A percentile compares a stretch with the other conserved stretches of the same genome.
These are phyloP conservation scores for Vitis labrusca DNA, from an alignment of 164 flowering plant genomes.

Conservation along the genomic window DNA sequence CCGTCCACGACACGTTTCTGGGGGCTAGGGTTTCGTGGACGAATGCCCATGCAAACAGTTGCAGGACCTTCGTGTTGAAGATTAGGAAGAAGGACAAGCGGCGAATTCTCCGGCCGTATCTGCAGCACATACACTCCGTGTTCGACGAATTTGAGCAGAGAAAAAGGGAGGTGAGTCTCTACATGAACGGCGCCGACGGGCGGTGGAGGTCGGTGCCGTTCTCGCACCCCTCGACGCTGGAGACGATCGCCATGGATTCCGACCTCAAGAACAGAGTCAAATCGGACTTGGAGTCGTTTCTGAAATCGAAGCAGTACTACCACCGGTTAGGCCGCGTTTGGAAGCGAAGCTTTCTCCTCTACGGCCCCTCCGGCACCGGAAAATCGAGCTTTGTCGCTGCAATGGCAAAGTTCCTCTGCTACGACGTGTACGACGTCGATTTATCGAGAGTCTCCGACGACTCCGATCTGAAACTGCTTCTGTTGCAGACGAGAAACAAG, in stretches of 20 bases:
- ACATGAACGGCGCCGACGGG: slow-evolving; percentile 28
- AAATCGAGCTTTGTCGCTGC: slow-evolving; percentile 82
- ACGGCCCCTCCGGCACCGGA: slow-evolving; percentile 83
- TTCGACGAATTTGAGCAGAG: slow-evolving; percentile 60
- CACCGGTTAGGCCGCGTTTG: slow-evolving; percentile 81
- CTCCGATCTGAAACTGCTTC: slow-evolving; percentile 56
- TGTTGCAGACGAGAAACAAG: slow-evolving; percentile 49
- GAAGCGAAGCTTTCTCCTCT: slow-evolving; percentile 75
- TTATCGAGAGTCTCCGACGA: slow-evolving; percentile 45
- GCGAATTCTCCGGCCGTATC: slow-evolving; percentile 65
- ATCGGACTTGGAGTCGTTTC: slow-evolving; percentile 67
- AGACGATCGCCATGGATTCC: slow-evolving; percentile 67
- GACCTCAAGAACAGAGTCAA: slow-evolving; percentile 66
- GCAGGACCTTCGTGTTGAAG: slow-evolving; percentile 43
- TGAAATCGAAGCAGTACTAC: slow-evolving; percentile 72
- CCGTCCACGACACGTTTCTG: slow-evolving; percentile 57
- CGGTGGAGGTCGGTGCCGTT: slow-evolving; percentile 77
- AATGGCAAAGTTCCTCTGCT: slow-evolving; percentile 65
- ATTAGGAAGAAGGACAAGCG: slow-evolving; percentile 55
- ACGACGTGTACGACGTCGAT: slow-evolving; percentile 75
- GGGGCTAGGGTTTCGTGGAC: slow-evolving; percentile 61
- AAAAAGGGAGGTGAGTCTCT: slow-evolving; percentile 45
- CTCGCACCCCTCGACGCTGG: slow-evolving; percentile 73
- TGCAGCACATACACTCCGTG: slow-evolving; percentile 66
- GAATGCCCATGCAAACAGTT: slow-evolving; percentile 12